phyloP scores from a whole-genome alignment of 2,329 filamentous ascomycete species.

The Cercospora beticola region DNA sequence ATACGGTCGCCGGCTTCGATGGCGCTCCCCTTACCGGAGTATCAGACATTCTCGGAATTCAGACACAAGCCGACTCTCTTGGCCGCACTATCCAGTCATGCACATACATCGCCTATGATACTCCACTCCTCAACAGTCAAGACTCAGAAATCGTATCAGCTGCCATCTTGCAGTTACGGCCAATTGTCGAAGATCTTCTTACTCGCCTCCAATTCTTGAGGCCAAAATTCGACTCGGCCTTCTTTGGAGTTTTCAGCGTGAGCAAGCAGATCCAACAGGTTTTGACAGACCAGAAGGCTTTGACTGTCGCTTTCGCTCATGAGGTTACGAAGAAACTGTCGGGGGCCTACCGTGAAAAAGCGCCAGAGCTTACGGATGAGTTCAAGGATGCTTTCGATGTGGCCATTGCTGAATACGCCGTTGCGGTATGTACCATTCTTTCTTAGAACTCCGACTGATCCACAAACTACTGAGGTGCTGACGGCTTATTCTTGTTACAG shows the following conservation, averaged over 20 bases:
- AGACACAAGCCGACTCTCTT: not conserved
- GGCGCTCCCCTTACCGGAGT: not conserved
- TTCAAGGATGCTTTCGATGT: constrained; percentile 9
- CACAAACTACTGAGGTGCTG: not conserved
- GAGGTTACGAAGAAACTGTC: constrained; percentile 9
- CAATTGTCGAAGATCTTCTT: not conserved
- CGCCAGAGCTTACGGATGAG: constrained; percentile 4
- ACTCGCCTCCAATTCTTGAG: not conserved
- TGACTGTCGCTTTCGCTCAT: constrained; percentile 2
- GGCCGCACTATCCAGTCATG: not conserved
- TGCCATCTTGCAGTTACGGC: not conserved
- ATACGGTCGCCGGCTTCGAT: not conserved
- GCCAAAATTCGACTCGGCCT: not conserved
- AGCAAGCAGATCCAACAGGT: constrained; percentile 4
- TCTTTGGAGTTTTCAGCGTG: not conserved
- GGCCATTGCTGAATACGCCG: constrained; percentile 7
- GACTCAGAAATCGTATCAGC: not conserved
- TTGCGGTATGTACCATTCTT: not conserved
- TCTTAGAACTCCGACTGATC: not conserved
- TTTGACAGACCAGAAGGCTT: constrained; percentile 14
- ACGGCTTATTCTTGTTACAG: not conserved
- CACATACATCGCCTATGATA: not conserved
- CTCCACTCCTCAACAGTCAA: not conserved
- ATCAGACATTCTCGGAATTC: not conserved
- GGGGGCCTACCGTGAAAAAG: not conserved